phyloP scores from a whole-genome alignment of 306 rosid species.

The Luffa aegyptiaca region DNA sequence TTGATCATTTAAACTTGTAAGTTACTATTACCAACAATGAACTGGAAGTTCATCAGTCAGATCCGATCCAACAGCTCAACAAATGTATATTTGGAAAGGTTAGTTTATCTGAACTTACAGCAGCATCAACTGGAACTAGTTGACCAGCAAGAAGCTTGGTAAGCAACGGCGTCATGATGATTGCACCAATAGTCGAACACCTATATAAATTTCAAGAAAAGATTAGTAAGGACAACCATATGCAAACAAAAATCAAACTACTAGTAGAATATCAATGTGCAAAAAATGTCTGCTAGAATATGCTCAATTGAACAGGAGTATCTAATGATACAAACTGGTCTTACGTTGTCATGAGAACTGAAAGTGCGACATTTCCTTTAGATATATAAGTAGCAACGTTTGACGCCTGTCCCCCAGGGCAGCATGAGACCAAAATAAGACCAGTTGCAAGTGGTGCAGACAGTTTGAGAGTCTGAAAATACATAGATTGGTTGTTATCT shows the following conservation, averaged over 20 bases:
- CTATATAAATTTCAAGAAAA: slow-evolving; percentile 27
- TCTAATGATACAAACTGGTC: slow-evolving; percentile 7
- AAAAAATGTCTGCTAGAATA: not conserved
- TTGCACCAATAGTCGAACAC: slow-evolving; percentile 89
- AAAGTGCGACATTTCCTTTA: slow-evolving; percentile 92
- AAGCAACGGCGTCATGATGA: slow-evolving; percentile 83
- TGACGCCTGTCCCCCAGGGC: slow-evolving; percentile 99
- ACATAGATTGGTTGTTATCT: slow-evolving; percentile 12
- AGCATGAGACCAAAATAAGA: slow-evolving; percentile 94
- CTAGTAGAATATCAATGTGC: not conserved
- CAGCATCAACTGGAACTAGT: slow-evolving; percentile 93
- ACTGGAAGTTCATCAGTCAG: not conserved
- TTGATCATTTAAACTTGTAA: not conserved
- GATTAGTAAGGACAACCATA: not conserved
- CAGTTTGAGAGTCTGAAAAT: slow-evolving; percentile 66
- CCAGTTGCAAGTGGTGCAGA: slow-evolving; percentile 96
- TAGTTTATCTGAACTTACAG: slow-evolving; percentile 42
- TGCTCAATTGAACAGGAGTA: not conserved
- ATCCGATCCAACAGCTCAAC: not conserved
- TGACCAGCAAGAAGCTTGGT: slow-evolving; percentile 96
- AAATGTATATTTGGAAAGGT: not conserved
- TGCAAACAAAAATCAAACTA: not conserved
- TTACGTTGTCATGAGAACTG: slow-evolving; percentile 93
- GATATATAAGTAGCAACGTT: slow-evolving; percentile 92
- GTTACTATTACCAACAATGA: not conserved